phyloP scores from a whole-genome alignment of 192 early-diverging fungal species.

The Rhizophagus prolifer region DNA sequence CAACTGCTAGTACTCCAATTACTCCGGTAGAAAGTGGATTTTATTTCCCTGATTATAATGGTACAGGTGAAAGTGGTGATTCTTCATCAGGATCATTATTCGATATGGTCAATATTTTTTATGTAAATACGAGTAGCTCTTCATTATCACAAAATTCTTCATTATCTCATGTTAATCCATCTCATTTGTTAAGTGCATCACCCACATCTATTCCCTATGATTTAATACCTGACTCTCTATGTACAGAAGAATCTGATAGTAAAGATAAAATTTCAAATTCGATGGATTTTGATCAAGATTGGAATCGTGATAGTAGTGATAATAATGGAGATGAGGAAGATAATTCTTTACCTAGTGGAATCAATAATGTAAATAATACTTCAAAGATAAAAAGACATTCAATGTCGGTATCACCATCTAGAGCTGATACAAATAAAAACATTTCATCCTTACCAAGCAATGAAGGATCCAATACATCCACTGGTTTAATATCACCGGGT shows the following conservation, averaged over 20 bases:
- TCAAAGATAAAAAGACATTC: constrained; percentile 18
- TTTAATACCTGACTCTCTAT: neutral
- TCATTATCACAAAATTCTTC: neutral
- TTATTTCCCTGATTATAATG: neutral
- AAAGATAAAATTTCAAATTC: neutral
- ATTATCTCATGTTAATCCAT: constrained; percentile 7
- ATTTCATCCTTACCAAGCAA: neutral
- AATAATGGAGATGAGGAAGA: neutral
- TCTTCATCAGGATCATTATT: neutral
- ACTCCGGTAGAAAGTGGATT: neutral
- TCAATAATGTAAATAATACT: neutral
- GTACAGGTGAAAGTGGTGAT: neutral
- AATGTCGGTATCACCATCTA: neutral
- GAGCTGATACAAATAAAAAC: neutral
- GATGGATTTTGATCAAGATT: neutral
- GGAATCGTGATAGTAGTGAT: neutral
- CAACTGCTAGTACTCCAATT: neutral
- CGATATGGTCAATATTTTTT: constrained; percentile 7
- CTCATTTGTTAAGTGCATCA: neutral
- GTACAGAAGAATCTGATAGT: neutral
- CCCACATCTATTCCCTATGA: neutral
- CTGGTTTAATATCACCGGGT: neutral
- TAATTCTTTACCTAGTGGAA: neutral
- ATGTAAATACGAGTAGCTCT: neutral
- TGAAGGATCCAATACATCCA: neutral